These are phyloP conservation scores for Raffaelea albimanens DNA, from an alignment of 2,329 filamentous ascomycete genomes.

Conservation along the genomic window DNA sequence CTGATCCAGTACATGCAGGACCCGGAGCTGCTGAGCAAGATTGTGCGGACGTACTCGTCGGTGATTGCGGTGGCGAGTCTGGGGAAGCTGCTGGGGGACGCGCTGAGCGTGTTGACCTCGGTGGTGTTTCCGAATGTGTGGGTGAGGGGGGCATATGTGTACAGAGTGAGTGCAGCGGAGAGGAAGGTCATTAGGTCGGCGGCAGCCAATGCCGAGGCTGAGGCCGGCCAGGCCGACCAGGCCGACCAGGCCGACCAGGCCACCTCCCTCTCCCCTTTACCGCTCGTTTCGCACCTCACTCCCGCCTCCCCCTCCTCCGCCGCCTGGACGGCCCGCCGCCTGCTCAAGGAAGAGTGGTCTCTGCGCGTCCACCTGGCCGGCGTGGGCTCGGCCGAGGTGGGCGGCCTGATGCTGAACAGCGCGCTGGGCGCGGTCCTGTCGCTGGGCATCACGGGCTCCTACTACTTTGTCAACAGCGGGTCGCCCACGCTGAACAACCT, in stretches of 20 bases:
- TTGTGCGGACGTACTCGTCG: conserved; percentile 77
- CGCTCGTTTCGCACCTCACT: too few relatives aligned
- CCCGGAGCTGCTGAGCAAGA: conserved; percentile 69
- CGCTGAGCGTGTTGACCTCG: conserved; percentile 51
- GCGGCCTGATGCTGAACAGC: conserved; percentile 46
- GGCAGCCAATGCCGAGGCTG: conserved; percentile 8
- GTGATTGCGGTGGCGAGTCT: conserved; percentile 70
- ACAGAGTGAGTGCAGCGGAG: too few relatives aligned
- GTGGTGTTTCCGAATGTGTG: conserved; percentile 69
- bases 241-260: too few relatives aligned
- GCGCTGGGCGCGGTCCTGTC: conserved; percentile 47
- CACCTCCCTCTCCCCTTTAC: conserved; percentile 25
- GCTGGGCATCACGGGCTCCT: conserved; percentile 45
- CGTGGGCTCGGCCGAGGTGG: conserved; percentile 30
- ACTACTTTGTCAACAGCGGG: conserved; percentile 49
- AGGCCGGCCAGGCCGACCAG: too few relatives aligned
- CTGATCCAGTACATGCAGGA: conserved; percentile 84
- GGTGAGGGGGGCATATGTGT: conserved; percentile 31
- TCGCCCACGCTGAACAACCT: conserved; percentile 64
- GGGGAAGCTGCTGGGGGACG: conserved; percentile 63
- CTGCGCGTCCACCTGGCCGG: conserved; percentile 42
- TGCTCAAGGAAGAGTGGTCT: conserved; percentile 43
- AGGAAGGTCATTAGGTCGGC: too few relatives aligned
- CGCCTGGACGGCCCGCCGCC: conserved; percentile 42
- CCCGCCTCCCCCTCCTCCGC: too few relatives aligned